Conservation (phyloP, 345 rosid genomes). For the Chamaenerion angustifolium region DNA sequence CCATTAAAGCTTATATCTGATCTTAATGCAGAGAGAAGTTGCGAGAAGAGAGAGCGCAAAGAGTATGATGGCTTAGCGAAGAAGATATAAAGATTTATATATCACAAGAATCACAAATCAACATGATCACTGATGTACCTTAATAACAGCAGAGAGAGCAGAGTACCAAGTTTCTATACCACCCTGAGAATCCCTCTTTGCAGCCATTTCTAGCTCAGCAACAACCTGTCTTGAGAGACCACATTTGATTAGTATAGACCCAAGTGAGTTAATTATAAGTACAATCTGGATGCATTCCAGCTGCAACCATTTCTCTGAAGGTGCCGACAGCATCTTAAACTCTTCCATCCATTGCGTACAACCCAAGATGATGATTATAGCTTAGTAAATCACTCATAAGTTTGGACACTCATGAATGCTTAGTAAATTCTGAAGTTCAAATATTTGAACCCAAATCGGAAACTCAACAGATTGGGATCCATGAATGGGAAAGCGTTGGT, state of each 20-base stretch:
- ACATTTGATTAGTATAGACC: slow-evolving; percentile 43
- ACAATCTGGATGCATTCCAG: slow-evolving; percentile 32
- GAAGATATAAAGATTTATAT: neutral
- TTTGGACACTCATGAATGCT: slow-evolving; percentile 40
- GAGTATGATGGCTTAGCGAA: too few relatives aligned
- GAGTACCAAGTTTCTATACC: slow-evolving; percentile 49
- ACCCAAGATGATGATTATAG: slow-evolving; percentile 48
- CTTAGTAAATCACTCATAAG: slow-evolving; percentile 48
- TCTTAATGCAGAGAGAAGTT: too few relatives aligned
- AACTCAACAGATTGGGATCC: too few relatives aligned
- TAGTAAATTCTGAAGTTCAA: too few relatives aligned
- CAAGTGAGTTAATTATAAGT: slow-evolving; percentile 61
- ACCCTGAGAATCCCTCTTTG: slow-evolving; percentile 31
- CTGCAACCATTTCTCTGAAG: slow-evolving; percentile 59
- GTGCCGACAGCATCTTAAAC: slow-evolving; percentile 41
- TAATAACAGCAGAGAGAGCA: slow-evolving; percentile 36
- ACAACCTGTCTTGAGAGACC: slow-evolving; percentile 58
- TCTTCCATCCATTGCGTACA: slow-evolving; percentile 62
- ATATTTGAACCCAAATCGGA: too few relatives aligned
- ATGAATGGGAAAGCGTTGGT: too few relatives aligned
- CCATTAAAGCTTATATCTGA: too few relatives aligned
- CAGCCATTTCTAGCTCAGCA: slow-evolving; percentile 27
- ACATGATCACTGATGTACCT: neutral
- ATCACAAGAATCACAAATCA: neutral
- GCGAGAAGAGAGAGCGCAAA: too few relatives aligned